Conservation (phyloP, 2,329 filamentous ascomycete species). For the Alternaria arbusti region DNA sequence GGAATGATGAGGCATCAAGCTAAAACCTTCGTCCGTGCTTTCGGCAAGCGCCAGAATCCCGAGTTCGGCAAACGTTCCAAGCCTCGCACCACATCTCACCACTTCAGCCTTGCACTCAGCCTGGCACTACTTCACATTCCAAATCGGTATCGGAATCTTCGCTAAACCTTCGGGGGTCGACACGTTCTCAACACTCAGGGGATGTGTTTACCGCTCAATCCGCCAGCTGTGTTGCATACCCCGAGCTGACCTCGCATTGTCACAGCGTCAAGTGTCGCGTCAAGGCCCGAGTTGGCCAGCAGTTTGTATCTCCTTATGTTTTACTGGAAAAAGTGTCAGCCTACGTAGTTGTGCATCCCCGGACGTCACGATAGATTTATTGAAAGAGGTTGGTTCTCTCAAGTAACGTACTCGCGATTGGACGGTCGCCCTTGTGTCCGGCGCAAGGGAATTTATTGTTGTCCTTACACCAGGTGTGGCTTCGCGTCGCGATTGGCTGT, state of each 20-base stretch:
- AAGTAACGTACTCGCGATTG: neutral
- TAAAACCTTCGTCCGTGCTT: neutral
- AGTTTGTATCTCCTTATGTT: neutral
- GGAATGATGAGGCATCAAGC: neutral
- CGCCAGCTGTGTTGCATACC: neutral
- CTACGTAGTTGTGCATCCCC: neutral
- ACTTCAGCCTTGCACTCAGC: neutral
- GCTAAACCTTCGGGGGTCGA: too few species aligned
- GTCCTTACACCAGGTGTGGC: neutral
- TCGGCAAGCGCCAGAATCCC: neutral
- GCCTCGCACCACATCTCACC: neutral
- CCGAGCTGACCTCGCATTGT: neutral
- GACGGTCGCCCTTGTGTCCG: neutral
- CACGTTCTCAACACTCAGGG: neutral
- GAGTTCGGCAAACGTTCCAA: neutral
- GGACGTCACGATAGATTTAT: neutral
- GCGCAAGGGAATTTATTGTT: neutral
- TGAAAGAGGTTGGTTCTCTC: neutral
- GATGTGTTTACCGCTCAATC: conserved; percentile 8
- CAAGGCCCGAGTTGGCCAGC: neutral
- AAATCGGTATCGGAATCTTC: neutral
- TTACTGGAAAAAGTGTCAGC: neutral
- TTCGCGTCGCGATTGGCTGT: neutral
- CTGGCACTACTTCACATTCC: neutral
- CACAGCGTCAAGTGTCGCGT: neutral